Conservation (phyloP, 2,329 filamentous ascomycete genomes). For the Cadophora sp. region DNA sequence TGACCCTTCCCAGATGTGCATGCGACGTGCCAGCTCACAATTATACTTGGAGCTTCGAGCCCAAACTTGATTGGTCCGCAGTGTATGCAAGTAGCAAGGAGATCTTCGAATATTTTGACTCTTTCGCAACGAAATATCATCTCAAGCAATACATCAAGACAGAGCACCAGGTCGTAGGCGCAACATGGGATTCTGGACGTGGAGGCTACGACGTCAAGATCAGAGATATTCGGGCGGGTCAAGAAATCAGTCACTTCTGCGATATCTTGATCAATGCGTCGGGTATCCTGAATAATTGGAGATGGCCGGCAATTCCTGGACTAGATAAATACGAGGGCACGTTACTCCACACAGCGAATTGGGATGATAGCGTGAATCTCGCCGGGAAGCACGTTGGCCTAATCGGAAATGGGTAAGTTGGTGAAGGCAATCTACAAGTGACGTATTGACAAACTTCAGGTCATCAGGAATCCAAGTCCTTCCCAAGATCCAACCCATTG, state of each 20-base stretch:
- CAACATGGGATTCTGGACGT: conserved; percentile 50
- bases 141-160: conserved; percentile 57
- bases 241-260: too few relatives aligned
- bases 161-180: conserved; percentile 52
- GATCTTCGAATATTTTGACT: conserved; percentile 48
- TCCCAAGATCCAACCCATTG: conserved; percentile 30
- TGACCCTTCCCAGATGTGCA: conserved; percentile 58
- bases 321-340: conserved; percentile 52
- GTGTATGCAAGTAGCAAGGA: conserved; percentile 38
- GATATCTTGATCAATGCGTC: too few relatives aligned
- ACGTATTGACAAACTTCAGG: too few relatives aligned
- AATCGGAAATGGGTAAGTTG: conserved; percentile 49
- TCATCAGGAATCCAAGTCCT: too few relatives aligned
- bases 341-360: conserved; percentile 53
- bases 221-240: too few relatives aligned
- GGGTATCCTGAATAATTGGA: conserved; percentile 32
- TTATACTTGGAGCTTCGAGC: conserved; percentile 59
- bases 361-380: conserved; percentile 42
- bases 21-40: conserved; percentile 46
- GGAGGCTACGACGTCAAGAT: conserved; percentile 28
- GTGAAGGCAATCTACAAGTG: too few relatives aligned
- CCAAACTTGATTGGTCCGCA: conserved; percentile 62
- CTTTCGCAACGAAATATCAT: conserved; percentile 53
- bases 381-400: conserved; percentile 40
- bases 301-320: conserved; percentile 54